A percentile compares a stretch with the other conserved stretches of the same genome.
Conservation (phyloP, 2,329 filamentous ascomycete species). For the Didymella exigua region DNA sequence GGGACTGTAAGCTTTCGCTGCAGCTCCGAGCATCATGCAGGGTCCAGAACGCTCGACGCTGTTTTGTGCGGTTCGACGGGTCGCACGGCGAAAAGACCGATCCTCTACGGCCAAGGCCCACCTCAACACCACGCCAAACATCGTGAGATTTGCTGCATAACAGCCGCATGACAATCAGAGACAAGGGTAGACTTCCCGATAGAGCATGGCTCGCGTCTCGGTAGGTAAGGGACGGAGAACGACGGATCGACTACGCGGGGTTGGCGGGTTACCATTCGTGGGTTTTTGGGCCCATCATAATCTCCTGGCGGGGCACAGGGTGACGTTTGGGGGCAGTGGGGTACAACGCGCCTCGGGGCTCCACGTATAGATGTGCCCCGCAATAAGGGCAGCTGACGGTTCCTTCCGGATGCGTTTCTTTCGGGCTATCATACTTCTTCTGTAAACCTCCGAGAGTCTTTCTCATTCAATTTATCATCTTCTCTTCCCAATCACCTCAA, state of each 20-base stretch:
- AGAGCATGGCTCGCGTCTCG: conserved; percentile 14
- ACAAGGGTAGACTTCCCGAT: conserved; percentile 11
- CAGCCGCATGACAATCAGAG: conserved; percentile 12
- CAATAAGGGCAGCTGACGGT: conserved; percentile 17
- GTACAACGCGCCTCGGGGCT: conserved; percentile 15
- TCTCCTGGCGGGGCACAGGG: conserved; percentile 13
- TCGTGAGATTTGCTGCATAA: conserved; percentile 17
- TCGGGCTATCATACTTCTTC: conserved; percentile 9
- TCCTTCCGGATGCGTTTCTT: conserved; percentile 4
- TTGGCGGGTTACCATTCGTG: conserved; percentile 16
- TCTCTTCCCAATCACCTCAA: conserved; percentile 14
- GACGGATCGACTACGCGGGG: conserved; percentile 10
- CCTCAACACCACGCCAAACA: conserved; percentile 22
- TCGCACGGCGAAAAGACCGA: conserved; percentile 17
- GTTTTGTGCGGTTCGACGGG: conserved; percentile 1
- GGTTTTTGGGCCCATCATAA: conserved; percentile 9
- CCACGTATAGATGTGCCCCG: conserved; percentile 17
- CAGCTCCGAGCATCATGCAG: conserved; percentile 11
- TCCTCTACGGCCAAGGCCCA: conserved; percentile 12
- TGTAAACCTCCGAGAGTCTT: neutral
- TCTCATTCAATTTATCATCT: conserved; percentile 7
- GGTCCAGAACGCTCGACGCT: conserved; percentile 12
- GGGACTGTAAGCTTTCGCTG: conserved; percentile 1
- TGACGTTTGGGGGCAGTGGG: conserved; percentile 16
- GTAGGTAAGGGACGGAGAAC: conserved; percentile 2